These are phyloP conservation scores for Xylaria sp. DNA, from an alignment of 2,329 filamentous ascomycete genomes.

Conservation along the genomic window DNA sequence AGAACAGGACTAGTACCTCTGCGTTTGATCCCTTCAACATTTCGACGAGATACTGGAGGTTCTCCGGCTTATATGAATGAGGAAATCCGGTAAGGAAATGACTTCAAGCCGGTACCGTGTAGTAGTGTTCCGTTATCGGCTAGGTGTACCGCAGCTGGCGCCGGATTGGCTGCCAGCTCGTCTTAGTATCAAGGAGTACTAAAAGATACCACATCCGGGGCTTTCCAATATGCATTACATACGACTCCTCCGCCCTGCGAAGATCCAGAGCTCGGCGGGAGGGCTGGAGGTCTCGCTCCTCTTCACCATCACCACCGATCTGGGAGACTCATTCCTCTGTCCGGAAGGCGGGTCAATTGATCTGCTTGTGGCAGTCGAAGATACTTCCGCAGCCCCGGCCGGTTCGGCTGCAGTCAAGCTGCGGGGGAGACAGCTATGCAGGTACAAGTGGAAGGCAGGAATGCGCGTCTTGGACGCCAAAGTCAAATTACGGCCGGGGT, in stretches of 20 bases:
- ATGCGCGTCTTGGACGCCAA: conserved; percentile 56
- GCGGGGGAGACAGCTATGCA: conserved; percentile 13
- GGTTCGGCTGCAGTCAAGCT: not conserved
- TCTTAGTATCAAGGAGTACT: not conserved
- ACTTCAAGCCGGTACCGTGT: not conserved
- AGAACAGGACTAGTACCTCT: too few relatives aligned
- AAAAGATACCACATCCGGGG: not conserved
- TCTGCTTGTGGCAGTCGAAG: conserved; percentile 53
- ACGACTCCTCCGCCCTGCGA: conserved; percentile 62
- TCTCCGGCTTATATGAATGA: not conserved
- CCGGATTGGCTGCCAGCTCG: not conserved
- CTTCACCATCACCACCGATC: conserved; percentile 67
- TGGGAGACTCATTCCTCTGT: conserved; percentile 66
- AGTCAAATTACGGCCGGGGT: conserved; percentile 35
- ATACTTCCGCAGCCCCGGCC: conserved; percentile 39
- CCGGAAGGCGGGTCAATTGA: conserved; percentile 58
- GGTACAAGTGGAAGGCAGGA: conserved; percentile 47
- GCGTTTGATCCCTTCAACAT: too few relatives aligned
- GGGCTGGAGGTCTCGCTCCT: conserved; percentile 52
- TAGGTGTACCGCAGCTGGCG: not conserved
- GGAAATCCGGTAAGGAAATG: not conserved
- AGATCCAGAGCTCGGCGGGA: conserved; percentile 46
- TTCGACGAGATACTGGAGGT: not conserved
- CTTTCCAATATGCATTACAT: conserved; percentile 65
- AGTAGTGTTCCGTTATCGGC: too few relatives aligned